Evolutionary conservation across 2,329 filamentous ascomycete genomes (phyloP).

Genomic region (Neoscytalidium dimidiatum): DNA sequence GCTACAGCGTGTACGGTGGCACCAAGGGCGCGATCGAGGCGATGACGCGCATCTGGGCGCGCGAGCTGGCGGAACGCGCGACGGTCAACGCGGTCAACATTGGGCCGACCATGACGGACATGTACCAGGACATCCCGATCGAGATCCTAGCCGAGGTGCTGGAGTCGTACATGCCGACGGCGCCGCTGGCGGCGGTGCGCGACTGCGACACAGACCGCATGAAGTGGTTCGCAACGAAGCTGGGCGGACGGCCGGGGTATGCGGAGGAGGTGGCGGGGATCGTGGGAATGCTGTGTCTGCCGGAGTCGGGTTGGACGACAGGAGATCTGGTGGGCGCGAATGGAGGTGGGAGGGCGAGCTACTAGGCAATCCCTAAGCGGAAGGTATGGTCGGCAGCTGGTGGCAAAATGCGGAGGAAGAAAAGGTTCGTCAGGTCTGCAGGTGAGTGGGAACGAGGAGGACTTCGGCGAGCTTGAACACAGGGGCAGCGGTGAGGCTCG

Average conservation of each 20-base stretch:
- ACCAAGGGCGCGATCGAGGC: conserved; percentile 20
- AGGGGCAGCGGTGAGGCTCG: no score
- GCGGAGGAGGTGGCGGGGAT: conserved; percentile 18
- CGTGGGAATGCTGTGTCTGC: conserved; percentile 1
- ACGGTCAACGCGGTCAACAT: conserved; percentile 21
- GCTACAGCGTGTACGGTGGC: conserved; percentile 17
- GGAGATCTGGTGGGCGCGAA: conserved; percentile 14
- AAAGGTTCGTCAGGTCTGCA: background rate
- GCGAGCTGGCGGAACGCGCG: conserved; percentile 17
- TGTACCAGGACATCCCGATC: conserved; percentile 12
- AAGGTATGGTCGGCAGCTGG: background rate
- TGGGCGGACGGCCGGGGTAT: conserved; percentile 14
- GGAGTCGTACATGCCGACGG: conserved; percentile 3
- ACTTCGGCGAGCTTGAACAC: background rate
- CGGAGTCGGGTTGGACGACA: conserved; percentile 8
- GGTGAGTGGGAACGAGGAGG: background rate
- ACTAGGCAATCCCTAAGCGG: no score
- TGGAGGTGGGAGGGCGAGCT: conserved; percentile 15
- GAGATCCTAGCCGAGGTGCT: background rate
- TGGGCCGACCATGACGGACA: conserved; percentile 20
- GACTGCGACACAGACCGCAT: background rate
- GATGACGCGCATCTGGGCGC: conserved; percentile 18
- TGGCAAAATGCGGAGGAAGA: no score
- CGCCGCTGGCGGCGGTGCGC: background rate
- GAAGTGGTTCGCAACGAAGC: background rate